These are phyloP conservation scores for Podaxis carcinomalis DNA, from an alignment of 768 basidiomycete species.

Conservation along the genomic window DNA sequence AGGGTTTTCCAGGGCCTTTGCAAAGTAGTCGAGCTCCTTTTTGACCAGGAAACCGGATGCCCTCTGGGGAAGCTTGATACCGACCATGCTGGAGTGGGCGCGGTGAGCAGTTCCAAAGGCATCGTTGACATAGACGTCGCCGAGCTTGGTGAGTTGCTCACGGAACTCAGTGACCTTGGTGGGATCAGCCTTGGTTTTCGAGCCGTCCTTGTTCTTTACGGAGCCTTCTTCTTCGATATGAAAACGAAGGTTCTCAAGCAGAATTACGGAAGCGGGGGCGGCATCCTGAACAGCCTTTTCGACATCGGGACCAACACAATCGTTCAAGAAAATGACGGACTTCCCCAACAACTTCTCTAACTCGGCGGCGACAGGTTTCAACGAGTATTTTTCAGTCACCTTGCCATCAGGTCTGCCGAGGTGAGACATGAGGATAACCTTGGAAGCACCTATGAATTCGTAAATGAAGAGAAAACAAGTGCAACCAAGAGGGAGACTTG, in stretches of 20 bases:
- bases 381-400: conserved; percentile 82
- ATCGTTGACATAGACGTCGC: conserved; percentile 97
- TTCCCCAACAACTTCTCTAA: conserved; percentile 69
- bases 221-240: conserved; percentile 98
- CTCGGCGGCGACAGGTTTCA: conserved; percentile 81
- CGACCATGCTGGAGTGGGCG: conserved; percentile 98
- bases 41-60: conserved; percentile 97
- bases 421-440: conserved; percentile 95
- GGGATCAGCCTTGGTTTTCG: conserved; percentile 91
- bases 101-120: conserved; percentile 99
- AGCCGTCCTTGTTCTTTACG: conserved; percentile 88
- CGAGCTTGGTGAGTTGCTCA: conserved; percentile 82
- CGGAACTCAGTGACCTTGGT: conserved; percentile 79
- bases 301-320: conserved; percentile 83
- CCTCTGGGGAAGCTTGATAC: conserved; percentile 85
- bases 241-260: conserved; percentile 97
- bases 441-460: conserved; percentile 57
- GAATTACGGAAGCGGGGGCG: conserved; percentile 65
- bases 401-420: conserved; percentile 96
- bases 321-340: conserved; percentile 74
- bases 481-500: conserved; percentile 21
- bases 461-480: conserved; percentile 2
- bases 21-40: conserved; percentile 98
- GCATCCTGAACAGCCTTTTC: conserved; percentile 74
- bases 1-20: conserved; percentile 93